phyloP scores from a whole-genome alignment of 2,329 filamentous ascomycete genomes.

The Neonectria punicea region DNA sequence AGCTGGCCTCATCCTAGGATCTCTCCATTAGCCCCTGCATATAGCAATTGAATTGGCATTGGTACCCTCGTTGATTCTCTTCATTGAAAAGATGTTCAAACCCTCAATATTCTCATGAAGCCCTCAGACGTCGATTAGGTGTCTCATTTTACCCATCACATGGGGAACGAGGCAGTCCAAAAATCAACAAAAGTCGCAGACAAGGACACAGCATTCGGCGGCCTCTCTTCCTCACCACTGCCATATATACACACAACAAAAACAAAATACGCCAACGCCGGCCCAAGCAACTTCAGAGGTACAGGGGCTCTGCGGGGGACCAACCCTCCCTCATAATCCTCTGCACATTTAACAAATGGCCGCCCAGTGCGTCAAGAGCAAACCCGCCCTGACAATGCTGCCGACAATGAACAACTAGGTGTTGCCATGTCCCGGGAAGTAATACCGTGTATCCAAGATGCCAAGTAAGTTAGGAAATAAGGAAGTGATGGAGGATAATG shows the following conservation, averaged over 20 bases:
- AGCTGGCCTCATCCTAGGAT: not conserved
- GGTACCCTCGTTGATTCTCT: not conserved
- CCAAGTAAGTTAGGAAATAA: not conserved
- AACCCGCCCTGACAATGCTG: slow-evolving; percentile 15
- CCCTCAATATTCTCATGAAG: not conserved
- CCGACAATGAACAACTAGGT: slow-evolving; percentile 8
- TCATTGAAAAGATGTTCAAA: not conserved
- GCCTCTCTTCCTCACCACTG: not conserved
- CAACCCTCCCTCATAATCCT: not conserved
- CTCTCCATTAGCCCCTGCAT: not conserved
- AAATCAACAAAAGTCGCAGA: not conserved
- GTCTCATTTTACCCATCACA: not conserved
- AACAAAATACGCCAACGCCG: slow-evolving; percentile 13
- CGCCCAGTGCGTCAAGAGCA: slow-evolving; percentile 3
- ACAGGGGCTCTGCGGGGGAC: slow-evolving; percentile 1
- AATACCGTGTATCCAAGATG: slow-evolving; percentile 17
- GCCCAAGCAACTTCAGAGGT: not conserved
- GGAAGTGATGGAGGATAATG: not conserved
- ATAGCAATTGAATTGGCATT: not conserved
- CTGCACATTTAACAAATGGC: slow-evolving; percentile 7
- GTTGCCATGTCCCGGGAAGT: not conserved
- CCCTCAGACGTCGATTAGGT: not conserved
- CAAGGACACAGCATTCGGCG: not conserved
- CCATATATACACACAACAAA: slow-evolving; percentile 16
- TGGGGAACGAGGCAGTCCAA: not conserved